Evolutionary conservation across 2,329 filamentous ascomycete species (phyloP).

Genomic region (Diaporthe batatas): DNA sequence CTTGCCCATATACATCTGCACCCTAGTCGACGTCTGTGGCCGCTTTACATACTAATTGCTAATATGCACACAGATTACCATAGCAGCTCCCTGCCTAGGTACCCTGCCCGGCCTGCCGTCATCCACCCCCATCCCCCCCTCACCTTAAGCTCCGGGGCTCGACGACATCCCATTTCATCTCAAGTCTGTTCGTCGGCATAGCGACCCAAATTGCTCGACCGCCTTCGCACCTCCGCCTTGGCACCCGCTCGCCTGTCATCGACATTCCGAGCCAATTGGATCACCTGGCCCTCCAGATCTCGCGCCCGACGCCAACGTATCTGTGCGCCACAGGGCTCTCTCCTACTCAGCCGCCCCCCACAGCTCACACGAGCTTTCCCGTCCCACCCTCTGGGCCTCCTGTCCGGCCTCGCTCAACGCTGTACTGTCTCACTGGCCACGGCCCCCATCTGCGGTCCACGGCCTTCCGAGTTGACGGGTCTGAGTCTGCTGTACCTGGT

Average conservation of each 20-base stretch:
- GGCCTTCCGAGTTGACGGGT: neutral
- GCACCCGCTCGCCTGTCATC: slow-evolving; percentile 31
- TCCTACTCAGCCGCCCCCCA: slow-evolving; percentile 12
- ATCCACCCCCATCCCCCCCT: neutral
- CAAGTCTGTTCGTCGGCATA: slow-evolving; percentile 20
- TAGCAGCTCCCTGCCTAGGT: neutral
- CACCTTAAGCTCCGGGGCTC: slow-evolving; percentile 11
- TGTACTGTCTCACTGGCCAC: slow-evolving; percentile 29
- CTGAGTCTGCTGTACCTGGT: slow-evolving; percentile 9
- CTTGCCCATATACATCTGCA: neutral
- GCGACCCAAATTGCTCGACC: slow-evolving; percentile 13
- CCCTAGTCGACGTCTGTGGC: neutral
- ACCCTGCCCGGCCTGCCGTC: neutral
- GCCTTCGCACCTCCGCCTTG: slow-evolving; percentile 14
- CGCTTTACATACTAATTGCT: neutral
- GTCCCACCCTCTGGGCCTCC: slow-evolving; percentile 8
- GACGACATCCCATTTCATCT: slow-evolving; percentile 26
- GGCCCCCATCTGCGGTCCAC: slow-evolving; percentile 26
- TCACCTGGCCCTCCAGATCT: slow-evolving; percentile 14
- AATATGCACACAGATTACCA: slow-evolving; percentile 30
- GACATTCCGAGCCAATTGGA: slow-evolving; percentile 16
- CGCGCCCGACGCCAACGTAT: slow-evolving; percentile 14
- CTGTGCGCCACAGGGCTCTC: slow-evolving; percentile 3
- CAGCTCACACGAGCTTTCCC: slow-evolving; percentile 4
- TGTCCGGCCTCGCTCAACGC: neutral